Percentiles rank a stretch among this genome's conserved stretches.
Conservation (phyloP, 2,329 filamentous ascomycete genomes). For the Aspergillus japonicus region DNA sequence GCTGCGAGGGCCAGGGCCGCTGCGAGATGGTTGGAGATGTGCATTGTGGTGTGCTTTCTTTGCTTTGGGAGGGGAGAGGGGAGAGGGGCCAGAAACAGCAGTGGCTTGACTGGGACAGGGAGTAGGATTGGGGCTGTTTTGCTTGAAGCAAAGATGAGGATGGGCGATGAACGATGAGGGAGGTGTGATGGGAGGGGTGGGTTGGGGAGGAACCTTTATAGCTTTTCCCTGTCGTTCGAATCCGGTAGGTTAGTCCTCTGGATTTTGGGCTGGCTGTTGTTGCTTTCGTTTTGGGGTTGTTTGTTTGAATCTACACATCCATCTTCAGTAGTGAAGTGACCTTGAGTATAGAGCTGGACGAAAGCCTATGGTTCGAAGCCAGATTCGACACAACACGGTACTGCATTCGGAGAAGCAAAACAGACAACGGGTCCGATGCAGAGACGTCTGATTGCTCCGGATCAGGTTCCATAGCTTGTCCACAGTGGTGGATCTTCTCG, state of each 20-base stretch:
- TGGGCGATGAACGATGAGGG: neutral
- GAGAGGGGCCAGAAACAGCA: neutral
- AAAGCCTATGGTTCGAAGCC: neutral
- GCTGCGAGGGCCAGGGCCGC: slow-evolving; percentile 22
- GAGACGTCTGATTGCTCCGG: neutral
- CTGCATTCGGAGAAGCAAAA: neutral
- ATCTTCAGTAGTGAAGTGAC: neutral
- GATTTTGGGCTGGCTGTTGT: neutral
- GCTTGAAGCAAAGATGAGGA: neutral
- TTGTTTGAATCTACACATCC: neutral
- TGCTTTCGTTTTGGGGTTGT: neutral
- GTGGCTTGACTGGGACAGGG: neutral
- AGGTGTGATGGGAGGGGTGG: neutral
- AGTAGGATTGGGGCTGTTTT: neutral
- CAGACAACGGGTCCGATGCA: neutral
- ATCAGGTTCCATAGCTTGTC: neutral
- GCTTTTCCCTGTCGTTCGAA: neutral
- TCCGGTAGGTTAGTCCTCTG: neutral
- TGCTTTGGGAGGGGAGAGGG: too few relatives aligned
- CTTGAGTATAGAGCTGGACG: neutral
- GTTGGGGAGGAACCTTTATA: neutral
- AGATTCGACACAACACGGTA: neutral
- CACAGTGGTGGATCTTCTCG: too few relatives aligned
- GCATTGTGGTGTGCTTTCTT: slow-evolving; percentile 25
- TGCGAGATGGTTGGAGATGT: slow-evolving; percentile 25